Base-by-base conservation (phyloP, 2,329 filamentous ascomycete genomes). In the Zymoseptoria tritici region DNA sequence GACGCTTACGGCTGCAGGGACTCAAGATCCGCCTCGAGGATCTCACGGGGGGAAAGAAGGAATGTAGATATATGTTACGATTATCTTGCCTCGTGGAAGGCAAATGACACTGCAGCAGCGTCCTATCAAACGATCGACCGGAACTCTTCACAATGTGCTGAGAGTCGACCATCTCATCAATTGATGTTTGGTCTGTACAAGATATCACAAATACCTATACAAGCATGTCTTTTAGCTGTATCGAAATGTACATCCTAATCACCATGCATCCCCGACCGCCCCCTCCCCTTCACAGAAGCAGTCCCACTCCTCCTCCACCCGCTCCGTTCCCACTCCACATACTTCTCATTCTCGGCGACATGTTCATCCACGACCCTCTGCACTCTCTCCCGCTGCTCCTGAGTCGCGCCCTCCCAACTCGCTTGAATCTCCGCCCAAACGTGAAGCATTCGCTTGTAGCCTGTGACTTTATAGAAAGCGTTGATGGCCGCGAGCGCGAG, bases 381-480 rank as follows among this genome's bases (percentile, higher is more conserved):
- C 7, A 68, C 50, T 5, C n/a, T 36, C 21, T 46, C 59, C 26
- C 49, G 31, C 16, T 74, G 46, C 51, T 77, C 74, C 51, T 68
- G 64, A n/a, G 66, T 66, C 46, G 62, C 69, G 0, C 74, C 71
- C 7, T 71, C 57, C 78, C 78, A 80, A 26, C 70, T 53, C 9
- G 52, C 60, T 53, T 70, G 65, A 1, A 80, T 72, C 62, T 79
- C 73, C 31, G 77, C 70, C 79, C 78, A 91, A 3, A 83, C 80
- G 50, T 80, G 75, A 60, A 85, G 61, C 53, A 86, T 79, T 31
- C 78, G 75, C 9, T 81, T 77, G 21, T 73, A 71, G 1, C 80
- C 76, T n/a, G 79, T 78, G 68, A 84, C 87, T 62, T 79, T 83
- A 61, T 80, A 79, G 71, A 89, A 89, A 2, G 89, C 88, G 52